Conservation (phyloP, 2,329 filamentous ascomycete genomes). For the Dactylellina parvicollis region DNA sequence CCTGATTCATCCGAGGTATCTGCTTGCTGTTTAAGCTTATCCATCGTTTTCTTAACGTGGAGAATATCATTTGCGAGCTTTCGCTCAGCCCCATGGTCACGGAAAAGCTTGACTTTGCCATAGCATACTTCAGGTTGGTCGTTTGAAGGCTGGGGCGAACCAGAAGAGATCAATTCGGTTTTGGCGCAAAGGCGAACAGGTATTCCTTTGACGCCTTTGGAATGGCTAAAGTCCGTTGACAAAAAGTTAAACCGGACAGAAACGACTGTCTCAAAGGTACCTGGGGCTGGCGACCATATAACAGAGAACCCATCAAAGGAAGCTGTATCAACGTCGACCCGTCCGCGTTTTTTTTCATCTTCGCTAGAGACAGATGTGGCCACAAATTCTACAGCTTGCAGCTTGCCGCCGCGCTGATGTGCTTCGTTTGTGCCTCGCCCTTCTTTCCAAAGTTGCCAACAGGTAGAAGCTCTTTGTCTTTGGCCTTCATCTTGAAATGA, state of each 20-base stretch:
- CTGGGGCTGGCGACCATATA: constrained; percentile 81
- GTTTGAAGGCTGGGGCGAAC: constrained; percentile 65
- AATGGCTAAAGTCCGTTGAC: constrained; percentile 98
- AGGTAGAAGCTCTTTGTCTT: constrained; percentile 79
- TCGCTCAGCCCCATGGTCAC: constrained; percentile 92
- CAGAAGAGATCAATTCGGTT: constrained; percentile 73
- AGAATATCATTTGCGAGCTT: constrained; percentile 94
- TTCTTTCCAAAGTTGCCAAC: constrained; percentile 96
- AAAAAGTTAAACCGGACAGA: constrained; percentile 97
- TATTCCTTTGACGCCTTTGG: constrained; percentile 97
- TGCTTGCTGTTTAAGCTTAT: constrained; percentile 94
- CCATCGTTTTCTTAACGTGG: constrained; percentile 95
- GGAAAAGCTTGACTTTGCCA: constrained; percentile 96
- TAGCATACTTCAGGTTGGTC: constrained; percentile 79
- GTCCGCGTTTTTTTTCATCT: constrained; percentile 73
- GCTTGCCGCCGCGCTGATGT: constrained; percentile 87
- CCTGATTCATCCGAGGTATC: constrained; percentile 72
- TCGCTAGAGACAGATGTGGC: constrained; percentile 69
- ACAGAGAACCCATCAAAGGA: constrained; percentile 96
- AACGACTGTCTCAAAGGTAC: constrained; percentile 79
- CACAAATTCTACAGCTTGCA: constrained; percentile 95
- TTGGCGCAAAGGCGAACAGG: constrained; percentile 92
- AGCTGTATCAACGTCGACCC: constrained; percentile 76
- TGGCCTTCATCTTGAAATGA: constrained; percentile 98
- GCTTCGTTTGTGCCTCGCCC: constrained; percentile 94